Conservation (phyloP, 2,329 filamentous ascomycete genomes). For the Claviceps sp. region DNA sequence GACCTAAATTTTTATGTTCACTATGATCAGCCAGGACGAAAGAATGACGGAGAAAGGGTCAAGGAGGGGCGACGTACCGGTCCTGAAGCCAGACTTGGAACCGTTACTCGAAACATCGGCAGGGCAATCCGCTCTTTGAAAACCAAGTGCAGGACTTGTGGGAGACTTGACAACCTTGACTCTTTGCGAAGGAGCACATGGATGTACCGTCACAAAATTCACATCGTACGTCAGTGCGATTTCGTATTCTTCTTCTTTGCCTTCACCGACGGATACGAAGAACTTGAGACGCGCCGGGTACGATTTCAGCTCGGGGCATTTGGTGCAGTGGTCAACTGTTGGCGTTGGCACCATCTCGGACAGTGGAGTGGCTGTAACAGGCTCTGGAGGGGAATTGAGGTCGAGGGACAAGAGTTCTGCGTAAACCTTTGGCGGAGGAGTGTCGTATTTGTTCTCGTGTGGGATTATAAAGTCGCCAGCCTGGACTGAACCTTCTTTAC, state of each 20-base stretch:
- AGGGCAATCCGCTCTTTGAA: slow-evolving; percentile 41
- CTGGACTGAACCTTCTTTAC: slow-evolving; percentile 38
- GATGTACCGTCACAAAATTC: slow-evolving; percentile 53
- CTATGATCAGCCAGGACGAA: background rate
- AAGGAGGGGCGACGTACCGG: slow-evolving; percentile 22
- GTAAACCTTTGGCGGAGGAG: slow-evolving; percentile 31
- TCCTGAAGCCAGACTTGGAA: slow-evolving; percentile 33
- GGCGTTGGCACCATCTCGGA: slow-evolving; percentile 26
- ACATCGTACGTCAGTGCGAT: slow-evolving; percentile 43
- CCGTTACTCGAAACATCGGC: slow-evolving; percentile 30
- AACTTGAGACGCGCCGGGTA: slow-evolving; percentile 24
- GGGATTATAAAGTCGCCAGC: slow-evolving; percentile 52
- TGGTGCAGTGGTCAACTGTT: slow-evolving; percentile 20
- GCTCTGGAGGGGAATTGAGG: slow-evolving; percentile 30
- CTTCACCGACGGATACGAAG: slow-evolving; percentile 23
- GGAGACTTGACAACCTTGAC: slow-evolving; percentile 46
- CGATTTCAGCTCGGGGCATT: slow-evolving; percentile 20
- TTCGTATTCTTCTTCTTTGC: slow-evolving; percentile 26
- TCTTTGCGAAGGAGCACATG: slow-evolving; percentile 44
- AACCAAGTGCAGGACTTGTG: slow-evolving; percentile 36
- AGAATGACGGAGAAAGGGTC: background rate
- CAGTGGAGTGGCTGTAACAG: slow-evolving; percentile 31
- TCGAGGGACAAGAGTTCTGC: slow-evolving; percentile 39
- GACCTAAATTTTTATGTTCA: slow-evolving; percentile 26
- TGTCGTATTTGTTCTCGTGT: slow-evolving; percentile 38